Evolutionary conservation across 768 basidiomycete species (phyloP).

Genomic region (Boletus subcaerulescens): DNA sequence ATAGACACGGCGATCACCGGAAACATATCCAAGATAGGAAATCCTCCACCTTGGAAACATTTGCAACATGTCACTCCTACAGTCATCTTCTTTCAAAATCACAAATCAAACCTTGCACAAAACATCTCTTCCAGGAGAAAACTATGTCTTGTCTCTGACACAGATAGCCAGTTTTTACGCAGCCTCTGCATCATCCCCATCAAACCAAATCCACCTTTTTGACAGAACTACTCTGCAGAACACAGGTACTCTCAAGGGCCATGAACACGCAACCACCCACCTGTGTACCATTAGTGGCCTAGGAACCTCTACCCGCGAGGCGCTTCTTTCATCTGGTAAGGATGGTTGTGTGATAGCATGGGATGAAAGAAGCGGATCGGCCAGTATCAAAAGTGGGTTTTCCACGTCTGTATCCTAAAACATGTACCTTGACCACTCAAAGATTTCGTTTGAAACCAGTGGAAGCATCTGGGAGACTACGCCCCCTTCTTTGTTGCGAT

Average conservation of each 20-base stretch:
- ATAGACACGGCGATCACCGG: conserved; percentile 13
- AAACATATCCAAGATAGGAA: conserved; percentile 28
- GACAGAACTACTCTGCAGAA: conserved; percentile 54
- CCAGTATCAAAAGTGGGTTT: conserved; percentile 59
- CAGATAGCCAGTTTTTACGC: conserved; percentile 52
- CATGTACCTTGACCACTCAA: conserved; percentile 38
- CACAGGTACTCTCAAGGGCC: conserved; percentile 51
- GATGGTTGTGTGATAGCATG: conserved; percentile 72
- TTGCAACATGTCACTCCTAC: conserved; percentile 24
- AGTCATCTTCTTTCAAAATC: conserved; percentile 20
- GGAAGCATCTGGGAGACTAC: conserved; percentile 41
- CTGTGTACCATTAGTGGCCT: conserved; percentile 45
- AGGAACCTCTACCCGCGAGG: conserved; percentile 39
- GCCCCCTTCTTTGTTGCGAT: conserved; percentile 63
- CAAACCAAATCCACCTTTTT: conserved; percentile 63
- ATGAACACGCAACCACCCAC: conserved; percentile 54
- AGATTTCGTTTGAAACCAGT: conserved; percentile 37
- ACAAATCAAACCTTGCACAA: conserved; percentile 29
- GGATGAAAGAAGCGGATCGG: conserved; percentile 60
- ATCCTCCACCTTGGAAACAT: conserved; percentile 7
- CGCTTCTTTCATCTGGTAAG: conserved; percentile 63
- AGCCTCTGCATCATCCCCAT: conserved; percentile 58
- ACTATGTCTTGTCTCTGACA: conserved; percentile 63
- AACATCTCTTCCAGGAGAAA: conserved; percentile 36
- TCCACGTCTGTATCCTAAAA: not conserved